These are phyloP conservation scores for Neoboletus subvelutipes DNA, from an alignment of 768 basidiomycete genomes.

Conservation along the genomic window DNA sequence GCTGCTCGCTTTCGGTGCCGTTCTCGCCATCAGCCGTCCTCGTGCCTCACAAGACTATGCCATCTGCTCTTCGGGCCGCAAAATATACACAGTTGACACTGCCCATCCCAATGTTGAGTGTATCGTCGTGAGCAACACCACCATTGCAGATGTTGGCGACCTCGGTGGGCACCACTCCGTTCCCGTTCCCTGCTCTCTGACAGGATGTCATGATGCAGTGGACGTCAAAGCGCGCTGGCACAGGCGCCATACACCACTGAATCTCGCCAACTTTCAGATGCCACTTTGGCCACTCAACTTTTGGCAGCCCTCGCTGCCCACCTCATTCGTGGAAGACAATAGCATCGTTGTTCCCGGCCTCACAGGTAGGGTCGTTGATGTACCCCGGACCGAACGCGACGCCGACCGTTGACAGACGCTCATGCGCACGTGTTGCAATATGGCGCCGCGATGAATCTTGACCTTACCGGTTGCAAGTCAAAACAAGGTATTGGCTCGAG, in stretches of 20 bases:
- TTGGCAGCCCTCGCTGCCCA: conserved; percentile 19
- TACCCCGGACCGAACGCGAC: background rate
- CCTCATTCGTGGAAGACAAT: conserved; percentile 30
- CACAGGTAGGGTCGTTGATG: conserved; percentile 46
- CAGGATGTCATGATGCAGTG: conserved; percentile 8
- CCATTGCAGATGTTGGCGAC: conserved; percentile 48
- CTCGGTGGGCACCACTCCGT: conserved; percentile 39
- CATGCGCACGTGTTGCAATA: conserved; percentile 79
- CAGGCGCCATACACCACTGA: background rate
- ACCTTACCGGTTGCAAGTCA: conserved; percentile 57
- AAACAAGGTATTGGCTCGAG: conserved; percentile 46
- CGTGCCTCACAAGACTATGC: conserved; percentile 39
- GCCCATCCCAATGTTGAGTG: conserved; percentile 55
- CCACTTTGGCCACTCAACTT: conserved; percentile 24
- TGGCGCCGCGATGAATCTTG: conserved; percentile 64
- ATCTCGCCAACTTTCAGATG: conserved; percentile 12
- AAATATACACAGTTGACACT: conserved; percentile 72
- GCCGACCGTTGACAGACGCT: conserved; percentile 49
- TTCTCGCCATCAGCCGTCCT: background rate
- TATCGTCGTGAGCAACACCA: conserved; percentile 50
- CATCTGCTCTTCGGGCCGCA: conserved; percentile 51
- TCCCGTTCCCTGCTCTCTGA: background rate
- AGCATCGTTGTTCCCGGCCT: conserved; percentile 71
- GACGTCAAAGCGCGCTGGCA: conserved; percentile 28
- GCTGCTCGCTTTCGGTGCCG: conserved; percentile 9